Conservation (phyloP, 371 early-diverging fungal species). For the Cladochytrium tenue region DNA sequence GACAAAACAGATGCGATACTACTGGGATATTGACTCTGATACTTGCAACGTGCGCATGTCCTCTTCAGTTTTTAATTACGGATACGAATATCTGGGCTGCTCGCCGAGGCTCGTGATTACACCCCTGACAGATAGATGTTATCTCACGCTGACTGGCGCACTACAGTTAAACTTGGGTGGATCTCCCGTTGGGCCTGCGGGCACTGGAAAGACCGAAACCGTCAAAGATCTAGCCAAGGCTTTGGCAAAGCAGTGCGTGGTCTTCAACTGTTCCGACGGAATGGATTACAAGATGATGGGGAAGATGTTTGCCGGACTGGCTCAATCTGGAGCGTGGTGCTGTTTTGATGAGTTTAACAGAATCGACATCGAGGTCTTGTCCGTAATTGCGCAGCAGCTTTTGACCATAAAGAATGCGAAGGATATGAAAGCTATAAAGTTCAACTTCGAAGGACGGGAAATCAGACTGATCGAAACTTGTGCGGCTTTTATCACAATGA, state of each 20-base stretch:
- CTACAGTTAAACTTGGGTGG: conserved; percentile 60
- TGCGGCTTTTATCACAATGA: conserved; percentile 65
- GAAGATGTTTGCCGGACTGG: conserved; percentile 64
- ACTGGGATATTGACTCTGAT: conserved; percentile 58
- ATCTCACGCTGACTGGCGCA: conserved; percentile 57
- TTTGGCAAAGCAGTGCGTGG: conserved; percentile 58
- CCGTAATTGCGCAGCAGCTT: conserved; percentile 63
- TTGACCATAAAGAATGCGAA: conserved; percentile 60
- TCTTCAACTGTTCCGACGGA: conserved; percentile 67
- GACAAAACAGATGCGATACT: conserved; percentile 57
- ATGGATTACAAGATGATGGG: conserved; percentile 65
- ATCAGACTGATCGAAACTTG: conserved; percentile 61
- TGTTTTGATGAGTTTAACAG: conserved; percentile 74
- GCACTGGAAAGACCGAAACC: conserved; percentile 66
- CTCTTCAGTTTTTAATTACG: conserved; percentile 52
- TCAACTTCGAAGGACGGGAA: conserved; percentile 62
- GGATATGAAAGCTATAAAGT: conserved; percentile 50
- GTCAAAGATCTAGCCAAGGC: conserved; percentile 64
- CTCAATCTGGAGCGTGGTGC: conserved; percentile 60
- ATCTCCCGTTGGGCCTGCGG: conserved; percentile 60
- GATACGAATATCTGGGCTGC: conserved; percentile 60
- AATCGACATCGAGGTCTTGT: conserved; percentile 61
- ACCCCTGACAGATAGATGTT: conserved; percentile 59
- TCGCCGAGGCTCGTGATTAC: conserved; percentile 58
- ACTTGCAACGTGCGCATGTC: conserved; percentile 56